These are phyloP conservation scores for Pulveroboletus sp. DNA, from an alignment of 768 basidiomycete species.

Conservation along the genomic window DNA sequence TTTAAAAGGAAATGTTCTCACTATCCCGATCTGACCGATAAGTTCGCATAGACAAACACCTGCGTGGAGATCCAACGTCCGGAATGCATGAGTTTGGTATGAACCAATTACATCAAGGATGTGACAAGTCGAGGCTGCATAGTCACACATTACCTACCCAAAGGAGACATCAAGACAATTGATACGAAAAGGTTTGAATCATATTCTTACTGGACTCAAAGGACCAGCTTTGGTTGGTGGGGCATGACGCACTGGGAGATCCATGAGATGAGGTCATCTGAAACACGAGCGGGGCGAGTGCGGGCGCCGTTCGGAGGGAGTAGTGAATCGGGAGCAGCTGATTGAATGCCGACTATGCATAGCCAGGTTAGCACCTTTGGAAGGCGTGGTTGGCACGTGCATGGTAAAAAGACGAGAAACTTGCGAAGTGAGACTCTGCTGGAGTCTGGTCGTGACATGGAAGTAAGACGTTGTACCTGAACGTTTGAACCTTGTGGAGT, in stretches of 20 bases:
- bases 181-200: not conserved
- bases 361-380: not conserved
- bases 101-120: not conserved
- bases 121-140: not conserved
- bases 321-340: not conserved
- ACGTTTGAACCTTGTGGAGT: not conserved
- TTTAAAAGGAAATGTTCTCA: not conserved
- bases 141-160: not conserved
- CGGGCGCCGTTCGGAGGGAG: not conserved
- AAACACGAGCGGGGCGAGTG: constrained; percentile 11
- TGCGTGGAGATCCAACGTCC: not conserved
- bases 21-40: not conserved
- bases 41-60: not conserved
- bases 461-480: constrained; percentile 1
- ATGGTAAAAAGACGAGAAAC: not conserved
- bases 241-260: constrained; percentile 3
- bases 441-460: not conserved
- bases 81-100: not conserved
- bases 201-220: not conserved
- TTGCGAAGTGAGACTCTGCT: not conserved
- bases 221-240: not conserved
- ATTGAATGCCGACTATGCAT: not conserved
- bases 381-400: not conserved
- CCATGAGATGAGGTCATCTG: constrained; percentile 4
- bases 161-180: constrained; percentile 12